A percentile compares a stretch with the other conserved stretches of the same genome.
phyloP scores from a whole-genome alignment of 1,284 basidiomycete genomes.

The Meira nashicola region DNA sequence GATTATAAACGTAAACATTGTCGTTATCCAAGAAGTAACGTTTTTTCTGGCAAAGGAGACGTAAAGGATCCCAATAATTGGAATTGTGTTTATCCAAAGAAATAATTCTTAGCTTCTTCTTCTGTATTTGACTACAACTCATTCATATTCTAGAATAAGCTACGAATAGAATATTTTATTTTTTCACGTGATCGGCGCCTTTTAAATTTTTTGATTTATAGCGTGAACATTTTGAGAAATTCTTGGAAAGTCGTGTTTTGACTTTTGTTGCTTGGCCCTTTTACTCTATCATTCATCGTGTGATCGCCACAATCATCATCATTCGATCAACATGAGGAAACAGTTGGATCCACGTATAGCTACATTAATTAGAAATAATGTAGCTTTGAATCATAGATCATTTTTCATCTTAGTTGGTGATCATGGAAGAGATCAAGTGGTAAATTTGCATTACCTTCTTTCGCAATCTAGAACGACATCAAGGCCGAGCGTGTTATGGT shows the following conservation, averaged over 20 bases:
- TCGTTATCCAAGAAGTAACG: too few species aligned
- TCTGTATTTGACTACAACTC: too few species aligned
- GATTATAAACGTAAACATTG: too few species aligned
- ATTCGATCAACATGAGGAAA: constrained; percentile 35
- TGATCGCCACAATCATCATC: neutral
- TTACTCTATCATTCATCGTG: neutral
- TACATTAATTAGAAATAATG: constrained; percentile 86
- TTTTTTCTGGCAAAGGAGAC: too few species aligned
- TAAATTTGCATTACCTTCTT: constrained; percentile 84
- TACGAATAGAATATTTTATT: too few species aligned
- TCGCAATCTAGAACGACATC: constrained; percentile 42
- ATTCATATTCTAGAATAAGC: too few species aligned
- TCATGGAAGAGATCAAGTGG: constrained; percentile 88
- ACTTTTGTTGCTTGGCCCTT: neutral
- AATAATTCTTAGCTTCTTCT: too few species aligned
- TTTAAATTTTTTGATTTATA: neutral
- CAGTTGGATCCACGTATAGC: constrained; percentile 77
- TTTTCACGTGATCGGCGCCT: too few species aligned
- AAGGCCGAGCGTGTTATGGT: constrained; percentile 47
- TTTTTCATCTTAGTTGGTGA: constrained; percentile 98
- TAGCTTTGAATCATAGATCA: constrained; percentile 73
- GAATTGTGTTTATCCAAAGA: too few species aligned
- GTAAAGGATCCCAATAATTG: too few species aligned
- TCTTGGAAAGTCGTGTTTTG: neutral
- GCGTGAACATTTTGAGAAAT: neutral